These are phyloP conservation scores for Lentithecium fluviatile DNA, from an alignment of 495 filamentous ascomycete species.

Conservation along the genomic window DNA sequence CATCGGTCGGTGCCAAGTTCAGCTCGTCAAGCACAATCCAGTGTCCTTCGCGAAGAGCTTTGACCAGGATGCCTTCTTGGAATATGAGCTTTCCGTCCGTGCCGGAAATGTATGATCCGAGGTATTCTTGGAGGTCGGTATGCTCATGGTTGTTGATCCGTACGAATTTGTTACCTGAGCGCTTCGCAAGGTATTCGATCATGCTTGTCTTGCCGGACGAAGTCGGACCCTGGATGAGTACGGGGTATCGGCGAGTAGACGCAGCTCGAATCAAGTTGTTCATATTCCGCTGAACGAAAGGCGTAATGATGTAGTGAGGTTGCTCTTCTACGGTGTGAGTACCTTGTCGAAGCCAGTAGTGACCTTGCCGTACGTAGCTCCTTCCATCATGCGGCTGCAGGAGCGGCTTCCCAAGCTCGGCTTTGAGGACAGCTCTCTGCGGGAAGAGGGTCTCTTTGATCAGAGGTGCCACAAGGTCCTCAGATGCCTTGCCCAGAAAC, in stretches of 20 bases:
- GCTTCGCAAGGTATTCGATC: slow-evolving; percentile 96
- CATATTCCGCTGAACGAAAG: slow-evolving; percentile 89
- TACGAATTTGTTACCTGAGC: slow-evolving; percentile 93
- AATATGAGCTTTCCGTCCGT: slow-evolving; percentile 80
- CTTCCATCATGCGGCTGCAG: slow-evolving; percentile 70
- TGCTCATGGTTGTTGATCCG: slow-evolving; percentile 99
- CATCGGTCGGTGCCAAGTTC: slow-evolving; percentile 93
- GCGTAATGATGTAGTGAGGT: slow-evolving; percentile 91
- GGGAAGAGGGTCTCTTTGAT: slow-evolving; percentile 76
- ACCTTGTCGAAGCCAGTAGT: slow-evolving; percentile 89
- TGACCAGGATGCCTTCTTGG: slow-evolving; percentile 91
- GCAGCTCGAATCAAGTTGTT: slow-evolving; percentile 90
- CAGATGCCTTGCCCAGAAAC: slow-evolving; percentile 73
- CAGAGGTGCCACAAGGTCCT: slow-evolving; percentile 70
- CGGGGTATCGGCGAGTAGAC: slow-evolving; percentile 86
- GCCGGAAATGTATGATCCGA: slow-evolving; percentile 89
- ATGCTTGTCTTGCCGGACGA: slow-evolving; percentile 98
- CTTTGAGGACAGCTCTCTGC: slow-evolving; percentile 58
- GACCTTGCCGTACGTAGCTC: slow-evolving; percentile 80
- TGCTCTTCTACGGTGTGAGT: slow-evolving; percentile 63
- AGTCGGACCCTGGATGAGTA: slow-evolving; percentile 95
- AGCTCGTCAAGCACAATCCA: slow-evolving; percentile 99
- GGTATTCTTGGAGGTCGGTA: slow-evolving; percentile 96
- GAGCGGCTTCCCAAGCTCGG: slow-evolving; percentile 71
- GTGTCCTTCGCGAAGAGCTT: slow-evolving; percentile 85